Evolutionary conservation across 306 rosid genomes (phyloP), one percentile per base, ranked within the genome.

Genomic region (Acacia melanoxylon): DNA sequence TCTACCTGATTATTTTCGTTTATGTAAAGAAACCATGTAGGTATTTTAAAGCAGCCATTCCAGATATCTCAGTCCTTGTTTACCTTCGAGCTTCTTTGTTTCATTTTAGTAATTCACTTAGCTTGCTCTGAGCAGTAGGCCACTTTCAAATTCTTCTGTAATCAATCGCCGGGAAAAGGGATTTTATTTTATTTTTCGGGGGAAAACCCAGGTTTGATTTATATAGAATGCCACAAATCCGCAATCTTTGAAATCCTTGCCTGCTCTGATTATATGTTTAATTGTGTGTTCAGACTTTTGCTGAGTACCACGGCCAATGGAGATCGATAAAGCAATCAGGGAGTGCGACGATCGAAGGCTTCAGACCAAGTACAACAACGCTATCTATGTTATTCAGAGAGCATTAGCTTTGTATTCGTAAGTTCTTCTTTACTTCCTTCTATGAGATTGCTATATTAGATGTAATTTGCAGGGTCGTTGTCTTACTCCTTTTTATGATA

Each of bases 281-380:
- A 54, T 72, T 22, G 42, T 31, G 76, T 78, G 59, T 24, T 19
- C 20, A 41, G 49, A 12, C 81, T 35, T 67, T 78, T 73, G 5
- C 73, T 75, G 48, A 72, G 81, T 54, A 35, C 10, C 80, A 72
- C 82, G 81, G 68, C 15, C 74, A 78, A 91, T 91, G 95, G 95
- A 91, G 88, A 91, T 91, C 86, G 93, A 89, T 58, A 86, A 86
- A 76, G 91, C 95, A 80, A 91, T 89, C 59, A 84, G 82, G 52
- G 90, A 77, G 83, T 82, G 91, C 72, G 83, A 86, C 56, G 91
- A 91, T 84, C 85, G 88, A 70, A 86, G 95, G 89, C 92, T 91
- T 48, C 88, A 91, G 85, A 86, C 93, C 66, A 91, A 91, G 91
- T 91, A 91, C 85, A 82, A 85, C 61, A 88, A 90, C 75, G 93